A percentile compares a stretch with the other conserved stretches of the same genome.
phyloP scores from a whole-genome alignment of 768 basidiomycete species.

The Lenzites betulinus region DNA sequence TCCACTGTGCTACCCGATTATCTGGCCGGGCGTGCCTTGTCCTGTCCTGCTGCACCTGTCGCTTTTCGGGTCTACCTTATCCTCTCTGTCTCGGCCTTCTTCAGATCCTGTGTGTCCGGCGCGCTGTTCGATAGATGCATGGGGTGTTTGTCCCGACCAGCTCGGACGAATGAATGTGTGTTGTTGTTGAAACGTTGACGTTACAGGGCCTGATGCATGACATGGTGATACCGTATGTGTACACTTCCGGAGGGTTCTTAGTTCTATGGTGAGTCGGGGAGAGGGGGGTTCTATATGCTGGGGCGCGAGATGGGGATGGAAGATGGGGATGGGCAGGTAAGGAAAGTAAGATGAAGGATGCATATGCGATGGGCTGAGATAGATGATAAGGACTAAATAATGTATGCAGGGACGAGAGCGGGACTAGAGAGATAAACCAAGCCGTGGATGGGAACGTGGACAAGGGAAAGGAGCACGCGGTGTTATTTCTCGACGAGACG shows the following conservation, averaged over 20 bases:
- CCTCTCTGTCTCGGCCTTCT: no score
- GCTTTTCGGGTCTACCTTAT: background rate
- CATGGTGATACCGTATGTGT: constrained; percentile 5
- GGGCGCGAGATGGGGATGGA: background rate
- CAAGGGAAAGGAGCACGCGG: background rate
- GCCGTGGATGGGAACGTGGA: background rate
- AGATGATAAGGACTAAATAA: background rate
- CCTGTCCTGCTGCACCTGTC: background rate
- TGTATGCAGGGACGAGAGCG: background rate
- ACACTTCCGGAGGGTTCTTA: constrained; percentile 1
- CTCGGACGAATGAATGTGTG: background rate
- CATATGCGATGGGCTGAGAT: background rate
- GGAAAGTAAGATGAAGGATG: no score
- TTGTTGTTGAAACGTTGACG: background rate
- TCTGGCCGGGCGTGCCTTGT: background rate
- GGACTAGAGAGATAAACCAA: background rate
- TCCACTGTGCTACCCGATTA: background rate
- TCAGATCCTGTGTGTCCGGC: background rate
- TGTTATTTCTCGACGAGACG: constrained; percentile 38
- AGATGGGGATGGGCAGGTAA: no score
- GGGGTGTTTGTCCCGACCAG: no score
- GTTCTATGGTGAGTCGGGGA: background rate
- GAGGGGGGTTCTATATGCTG: background rate
- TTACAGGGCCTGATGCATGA: background rate
- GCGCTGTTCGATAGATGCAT: background rate